Conservation (phyloP, 352 stramenopile species). For the Saprolegnia diclina region DNA sequence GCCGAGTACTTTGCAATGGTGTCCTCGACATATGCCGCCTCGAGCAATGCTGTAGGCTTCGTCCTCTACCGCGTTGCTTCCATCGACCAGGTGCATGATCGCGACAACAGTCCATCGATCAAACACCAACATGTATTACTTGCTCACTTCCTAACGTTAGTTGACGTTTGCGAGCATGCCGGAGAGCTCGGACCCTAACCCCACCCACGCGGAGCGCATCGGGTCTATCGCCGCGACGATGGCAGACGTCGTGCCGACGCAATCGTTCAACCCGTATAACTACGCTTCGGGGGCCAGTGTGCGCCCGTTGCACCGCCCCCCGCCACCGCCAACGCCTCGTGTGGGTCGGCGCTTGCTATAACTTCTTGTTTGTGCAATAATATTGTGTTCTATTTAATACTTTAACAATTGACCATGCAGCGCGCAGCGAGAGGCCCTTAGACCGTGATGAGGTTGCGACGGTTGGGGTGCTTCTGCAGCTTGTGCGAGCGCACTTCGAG, state of each 20-base stretch:
- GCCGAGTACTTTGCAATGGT: constrained; percentile 13
- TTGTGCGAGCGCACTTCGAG: constrained; percentile 81
- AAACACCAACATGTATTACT: background rate
- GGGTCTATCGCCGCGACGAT: background rate
- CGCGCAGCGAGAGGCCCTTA: constrained; percentile 34
- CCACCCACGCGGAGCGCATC: background rate
- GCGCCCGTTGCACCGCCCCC: background rate
- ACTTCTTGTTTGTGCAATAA: background rate
- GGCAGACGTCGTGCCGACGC: constrained; percentile 19
- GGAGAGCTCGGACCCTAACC: no score
- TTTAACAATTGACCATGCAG: constrained; percentile 13
- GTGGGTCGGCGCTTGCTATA: background rate
- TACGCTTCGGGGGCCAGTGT: constrained; percentile 27
- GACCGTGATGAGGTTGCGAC: constrained; percentile 64
- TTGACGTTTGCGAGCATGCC: no score
- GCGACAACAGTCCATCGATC: background rate
- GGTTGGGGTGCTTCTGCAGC: constrained; percentile 78
- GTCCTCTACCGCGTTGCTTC: constrained; percentile 36
- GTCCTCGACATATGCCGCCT: background rate
- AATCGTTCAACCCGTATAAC: constrained; percentile 36
- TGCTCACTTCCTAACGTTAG: no score
- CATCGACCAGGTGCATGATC: constrained; percentile 34
- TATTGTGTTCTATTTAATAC: constrained; percentile 21
- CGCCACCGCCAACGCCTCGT: background rate
- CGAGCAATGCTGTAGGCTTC: constrained; percentile 13